Evolutionary conservation across 306 rosid species (phyloP), one percentile per base, ranked within the genome.

Genomic region (Astragalus membranaceus): DNA sequence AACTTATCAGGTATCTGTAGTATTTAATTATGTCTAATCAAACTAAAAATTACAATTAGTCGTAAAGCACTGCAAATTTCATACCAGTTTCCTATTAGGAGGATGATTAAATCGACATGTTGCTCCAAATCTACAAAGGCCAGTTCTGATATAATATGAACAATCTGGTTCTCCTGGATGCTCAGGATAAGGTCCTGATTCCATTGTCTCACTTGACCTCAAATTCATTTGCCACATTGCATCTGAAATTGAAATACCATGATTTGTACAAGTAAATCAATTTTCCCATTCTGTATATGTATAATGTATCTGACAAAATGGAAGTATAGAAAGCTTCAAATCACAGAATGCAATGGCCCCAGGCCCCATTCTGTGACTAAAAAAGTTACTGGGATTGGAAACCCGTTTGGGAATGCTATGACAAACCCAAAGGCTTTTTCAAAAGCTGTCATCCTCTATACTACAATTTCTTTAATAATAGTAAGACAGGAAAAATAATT

Each of bases 41-140:
- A n/a, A n/a, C n/a, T n/a, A n/a, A n/a, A n/a, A n/a, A 20, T 20
- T 20, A 20, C 48, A 56, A 58, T 13, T 60, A 67, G 29, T 65
- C 20, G 11, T 73, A 64, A 47, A 70, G 72, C 20, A 78, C 26
- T 70, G 63, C 55, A 79, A 49, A 78, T 80, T 60, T 68, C 67
- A 78, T 88, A 93, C 98, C 97, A 93, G 88, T 77, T 84, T 91
- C 80, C 98, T 83, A 78, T 93, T 89, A 42, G 97, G 98, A 37
- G 98, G 98, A 70, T 93, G 98, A 81, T 93, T 93, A 76, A 90
- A 93, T 73, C 96, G 88, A 78, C 98, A 93, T 43, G 98, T 88
- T n/a, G 83, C 85, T 35, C 98, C 98, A 78, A 93, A 93, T 85
- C 98, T 88, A 82, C 98, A 94, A 37, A 88, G 89, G 33, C 98